Evolutionary conservation across 495 filamentous ascomycete genomes (phyloP).

Genomic region (Cladorrhinum samala): DNA sequence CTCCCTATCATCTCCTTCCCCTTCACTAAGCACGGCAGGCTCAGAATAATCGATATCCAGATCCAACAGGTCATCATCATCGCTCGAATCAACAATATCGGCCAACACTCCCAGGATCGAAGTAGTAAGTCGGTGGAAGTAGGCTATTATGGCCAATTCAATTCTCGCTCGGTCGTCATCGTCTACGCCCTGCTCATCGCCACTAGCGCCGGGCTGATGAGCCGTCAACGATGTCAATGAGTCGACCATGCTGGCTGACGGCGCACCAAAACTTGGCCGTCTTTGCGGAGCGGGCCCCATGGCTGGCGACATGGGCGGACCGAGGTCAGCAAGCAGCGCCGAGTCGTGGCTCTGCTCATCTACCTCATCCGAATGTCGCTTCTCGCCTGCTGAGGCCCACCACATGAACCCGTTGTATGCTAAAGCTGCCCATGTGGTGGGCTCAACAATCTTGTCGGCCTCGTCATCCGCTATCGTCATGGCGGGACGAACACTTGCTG

Average conservation of each 20-base stretch:
- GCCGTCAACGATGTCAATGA: conserved; percentile 37
- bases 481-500: neutral
- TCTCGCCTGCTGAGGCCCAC: conserved; percentile 96
- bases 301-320: conserved; percentile 22
- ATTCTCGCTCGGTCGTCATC: conserved; percentile 29
- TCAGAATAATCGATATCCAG: conserved; percentile 29
- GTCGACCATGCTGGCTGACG: conserved; percentile 16
- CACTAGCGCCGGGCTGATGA: conserved; percentile 15
- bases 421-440: conserved; percentile 79
- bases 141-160: conserved; percentile 78
- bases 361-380: conserved; percentile 49
- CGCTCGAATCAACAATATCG: conserved; percentile 56
- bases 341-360: conserved; percentile 44
- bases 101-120: conserved; percentile 63
- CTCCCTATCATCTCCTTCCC: conserved; percentile 23
- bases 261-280: conserved; percentile 24
- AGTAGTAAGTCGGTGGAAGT: conserved; percentile 83
- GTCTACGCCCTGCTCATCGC: conserved; percentile 13
- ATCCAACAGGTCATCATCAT: conserved; percentile 45
- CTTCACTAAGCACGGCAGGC: conserved; percentile 4
- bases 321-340: conserved; percentile 41
- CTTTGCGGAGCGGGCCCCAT: conserved; percentile 8
- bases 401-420: conserved; percentile 93
- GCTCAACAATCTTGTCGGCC: conserved; percentile 58
- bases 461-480: conserved; percentile 31